These are phyloP conservation scores for Alternaria dauci DNA, from an alignment of 2,329 filamentous ascomycete species.

Conservation along the genomic window DNA sequence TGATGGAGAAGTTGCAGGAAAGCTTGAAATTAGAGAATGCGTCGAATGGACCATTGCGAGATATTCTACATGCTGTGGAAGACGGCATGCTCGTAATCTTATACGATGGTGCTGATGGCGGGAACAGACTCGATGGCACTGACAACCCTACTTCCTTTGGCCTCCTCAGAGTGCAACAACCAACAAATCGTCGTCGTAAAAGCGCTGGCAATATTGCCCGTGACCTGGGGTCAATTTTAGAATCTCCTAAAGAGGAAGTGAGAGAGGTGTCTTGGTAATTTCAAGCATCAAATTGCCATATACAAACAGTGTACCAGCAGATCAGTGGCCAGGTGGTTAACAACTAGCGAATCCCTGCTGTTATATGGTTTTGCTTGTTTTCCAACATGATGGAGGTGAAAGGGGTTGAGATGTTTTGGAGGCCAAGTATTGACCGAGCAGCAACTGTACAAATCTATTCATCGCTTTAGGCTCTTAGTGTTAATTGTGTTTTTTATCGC, in stretches of 20 bases:
- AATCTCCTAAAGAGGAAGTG: too few species aligned
- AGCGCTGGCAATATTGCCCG: background rate
- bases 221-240: background rate
- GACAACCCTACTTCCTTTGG: background rate
- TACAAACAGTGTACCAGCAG: too few species aligned
- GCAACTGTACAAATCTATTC: too few species aligned
- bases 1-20: background rate
- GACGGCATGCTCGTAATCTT: background rate
- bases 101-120: background rate
- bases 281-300: too few species aligned
- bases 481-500: too few species aligned
- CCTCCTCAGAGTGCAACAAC: background rate
- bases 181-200: background rate
- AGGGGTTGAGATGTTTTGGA: background rate
- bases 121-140: background rate
- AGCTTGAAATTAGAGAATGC: background rate
- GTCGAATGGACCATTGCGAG: background rate
- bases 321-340: too few species aligned
- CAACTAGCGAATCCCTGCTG: background rate
- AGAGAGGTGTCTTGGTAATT: too few species aligned
- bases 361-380: background rate
- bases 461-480: too few species aligned
- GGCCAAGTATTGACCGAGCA: background rate
- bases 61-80: background rate
- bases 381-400: rapidly evolving